Conservation (phyloP, 805 yeast species). For the Sungouiozyma ichnusensis region DNA sequence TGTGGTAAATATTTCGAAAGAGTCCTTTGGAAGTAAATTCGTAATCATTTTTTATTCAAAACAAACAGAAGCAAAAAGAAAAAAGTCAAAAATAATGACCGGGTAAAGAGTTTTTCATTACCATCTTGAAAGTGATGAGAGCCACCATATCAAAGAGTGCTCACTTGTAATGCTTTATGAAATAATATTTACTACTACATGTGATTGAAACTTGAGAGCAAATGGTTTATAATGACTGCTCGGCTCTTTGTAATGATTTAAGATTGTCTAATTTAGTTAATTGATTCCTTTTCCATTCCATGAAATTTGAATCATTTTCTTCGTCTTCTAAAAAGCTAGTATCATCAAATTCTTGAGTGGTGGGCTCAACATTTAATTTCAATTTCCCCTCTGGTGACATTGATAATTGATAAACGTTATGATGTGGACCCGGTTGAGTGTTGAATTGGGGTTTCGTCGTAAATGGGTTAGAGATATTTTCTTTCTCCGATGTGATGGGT, state of each 20-base stretch:
- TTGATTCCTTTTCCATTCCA: slow-evolving; percentile 24
- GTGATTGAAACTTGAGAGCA: not conserved
- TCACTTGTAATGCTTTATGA: not conserved
- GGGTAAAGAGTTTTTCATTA: no score
- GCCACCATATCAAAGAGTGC: not conserved
- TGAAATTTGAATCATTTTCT: slow-evolving; percentile 20
- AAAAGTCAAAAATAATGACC: not conserved
- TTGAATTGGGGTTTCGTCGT: not conserved
- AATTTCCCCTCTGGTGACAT: slow-evolving; percentile 27
- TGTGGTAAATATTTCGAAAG: not conserved
- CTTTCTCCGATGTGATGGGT: not conserved
- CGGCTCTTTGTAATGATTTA: slow-evolving; percentile 2
- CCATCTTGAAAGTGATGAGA: not conserved
- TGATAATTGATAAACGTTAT: slow-evolving; percentile 23
- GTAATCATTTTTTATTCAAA: no score
- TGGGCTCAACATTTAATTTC: slow-evolving; percentile 16
- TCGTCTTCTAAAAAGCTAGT: slow-evolving; percentile 26
- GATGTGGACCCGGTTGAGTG: slow-evolving; percentile 15
- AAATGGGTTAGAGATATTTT: slow-evolving; percentile 1
- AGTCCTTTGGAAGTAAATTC: no score
- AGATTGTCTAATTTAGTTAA: slow-evolving; percentile 17
- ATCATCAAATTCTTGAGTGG: slow-evolving; percentile 15
- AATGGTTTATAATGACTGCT: not conserved
- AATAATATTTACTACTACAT: not conserved
- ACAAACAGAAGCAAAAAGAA: no score